Base-by-base conservation (phyloP, 2,329 filamentous ascomycete genomes). In the Metarhizium album region DNA sequence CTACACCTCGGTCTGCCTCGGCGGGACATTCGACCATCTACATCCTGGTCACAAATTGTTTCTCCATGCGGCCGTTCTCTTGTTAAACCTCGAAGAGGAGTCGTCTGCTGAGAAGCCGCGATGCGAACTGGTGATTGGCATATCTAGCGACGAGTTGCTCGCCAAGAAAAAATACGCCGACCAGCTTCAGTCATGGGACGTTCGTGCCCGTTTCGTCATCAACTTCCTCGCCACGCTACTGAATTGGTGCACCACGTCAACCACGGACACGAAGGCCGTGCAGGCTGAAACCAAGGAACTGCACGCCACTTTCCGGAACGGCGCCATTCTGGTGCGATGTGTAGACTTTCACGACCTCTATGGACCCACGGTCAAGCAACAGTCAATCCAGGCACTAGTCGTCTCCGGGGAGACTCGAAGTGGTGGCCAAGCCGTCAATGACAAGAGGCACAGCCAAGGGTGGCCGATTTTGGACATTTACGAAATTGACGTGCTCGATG, bases 21-120 rank as follows among this genome's bases (percentile, higher is more conserved):
- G 91, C 29, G 93, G 93, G 9, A 98, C 93, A 0, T 98, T 97
- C 68, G 93, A 98, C 66, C 90, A 97, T 67, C 78, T 98, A 22
- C 93, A 98, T 64, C 83, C 87, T 3, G 93, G 93, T 5, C 93
- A 98, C 72, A 98, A 97, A 69, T 75, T 97, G n/a, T 78, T 98
- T 20, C 79, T 98, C 20, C 90, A 90, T n/a, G 90, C 90, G 54
- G 87, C 86, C 0, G 80, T 84, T 0, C 79, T 96, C 51, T 76
- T 89, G 8, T 38, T 53, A 38, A 40, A 49, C 27, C n/a, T 35
- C 0, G 8, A 14, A 38, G 40, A 49, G 9, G n/a, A 31, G n/a
- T 14, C 16, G 8, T 13, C 23, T 1, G 37, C 4, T n/a, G 14
- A 42, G 7, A 37, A 9, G 1, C 11, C 16, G 29, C 69, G 73